Evolutionary conservation across 371 early-diverging fungal species (phyloP).

Genomic region (Mortierella sp.): DNA sequence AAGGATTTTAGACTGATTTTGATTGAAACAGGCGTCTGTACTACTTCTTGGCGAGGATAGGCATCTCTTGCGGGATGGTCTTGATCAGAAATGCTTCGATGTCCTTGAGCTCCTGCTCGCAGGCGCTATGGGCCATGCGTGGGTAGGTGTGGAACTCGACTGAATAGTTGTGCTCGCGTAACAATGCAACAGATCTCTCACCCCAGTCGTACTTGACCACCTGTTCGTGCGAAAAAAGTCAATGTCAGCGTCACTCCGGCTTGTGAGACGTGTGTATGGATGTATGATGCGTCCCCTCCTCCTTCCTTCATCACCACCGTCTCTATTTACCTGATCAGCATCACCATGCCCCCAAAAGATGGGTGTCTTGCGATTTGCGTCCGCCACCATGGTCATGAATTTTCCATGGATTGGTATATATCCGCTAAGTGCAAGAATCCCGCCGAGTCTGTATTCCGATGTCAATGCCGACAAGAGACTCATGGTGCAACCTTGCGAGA

Average conservation of each 20-base stretch:
- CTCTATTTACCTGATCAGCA: slow-evolving; percentile 80
- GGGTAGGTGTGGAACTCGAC: slow-evolving; percentile 82
- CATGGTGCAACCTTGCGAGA: slow-evolving; percentile 93
- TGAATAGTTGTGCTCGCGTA: slow-evolving; percentile 73
- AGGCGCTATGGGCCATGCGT: slow-evolving; percentile 83
- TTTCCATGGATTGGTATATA: slow-evolving; percentile 80
- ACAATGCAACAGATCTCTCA: slow-evolving; percentile 66
- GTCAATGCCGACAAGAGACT: slow-evolving; percentile 79
- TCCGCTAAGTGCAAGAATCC: slow-evolving; percentile 74
- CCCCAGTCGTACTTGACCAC: slow-evolving; percentile 82
- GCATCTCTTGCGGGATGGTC: no score
- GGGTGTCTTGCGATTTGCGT: slow-evolving; percentile 82
- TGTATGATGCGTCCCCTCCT: no score
- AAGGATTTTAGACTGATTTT: slow-evolving; percentile 43
- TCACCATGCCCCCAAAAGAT: slow-evolving; percentile 92
- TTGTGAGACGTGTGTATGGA: no score
- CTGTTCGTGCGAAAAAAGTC: no score
- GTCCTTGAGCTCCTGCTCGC: slow-evolving; percentile 78
- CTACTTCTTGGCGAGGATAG: no score
- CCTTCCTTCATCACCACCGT: no score
- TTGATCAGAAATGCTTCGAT: slow-evolving; percentile 73
- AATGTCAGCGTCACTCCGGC: no score
- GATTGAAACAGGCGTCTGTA: no score
- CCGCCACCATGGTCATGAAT: slow-evolving; percentile 67
- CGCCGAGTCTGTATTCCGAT: slow-evolving; percentile 73